These are phyloP conservation scores for Thermomucor indicae-seudaticae DNA, from an alignment of 371 early-diverging fungal species.

Conservation along the genomic window DNA sequence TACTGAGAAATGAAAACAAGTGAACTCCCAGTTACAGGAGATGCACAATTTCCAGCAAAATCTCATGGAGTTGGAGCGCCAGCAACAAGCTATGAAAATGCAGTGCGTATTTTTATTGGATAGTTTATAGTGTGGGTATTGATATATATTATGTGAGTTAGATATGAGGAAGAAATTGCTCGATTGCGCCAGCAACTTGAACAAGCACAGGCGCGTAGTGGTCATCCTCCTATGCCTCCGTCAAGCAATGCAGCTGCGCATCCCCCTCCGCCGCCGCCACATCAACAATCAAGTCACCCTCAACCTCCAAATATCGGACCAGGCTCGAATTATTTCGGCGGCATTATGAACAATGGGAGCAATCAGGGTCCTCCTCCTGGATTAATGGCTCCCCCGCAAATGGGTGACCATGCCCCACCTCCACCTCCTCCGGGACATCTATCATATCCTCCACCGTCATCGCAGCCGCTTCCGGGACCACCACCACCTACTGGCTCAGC, in stretches of 20 bases:
- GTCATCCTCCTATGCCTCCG: slow-evolving; percentile 19
- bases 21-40: slow-evolving; percentile 75
- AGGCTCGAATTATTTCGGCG: slow-evolving; percentile 44
- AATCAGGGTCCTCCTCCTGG: slow-evolving; percentile 20
- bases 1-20: slow-evolving; percentile 19
- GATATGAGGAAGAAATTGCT: slow-evolving; percentile 48
- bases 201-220: slow-evolving; percentile 26
- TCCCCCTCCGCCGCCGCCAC: slow-evolving; percentile 15
- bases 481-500: slow-evolving; percentile 8
- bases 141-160: slow-evolving; percentile 4
- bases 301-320: slow-evolving; percentile 48
- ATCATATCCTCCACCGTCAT: slow-evolving; percentile 13
- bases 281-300: slow-evolving; percentile 21
- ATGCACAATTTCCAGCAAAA: slow-evolving; percentile 77
- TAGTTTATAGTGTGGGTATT: background rate
- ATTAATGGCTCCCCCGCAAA: slow-evolving; percentile 35
- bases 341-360: slow-evolving; percentile 36
- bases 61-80: slow-evolving; percentile 76
- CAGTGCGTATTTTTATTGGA: slow-evolving; percentile 37
- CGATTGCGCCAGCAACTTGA: slow-evolving; percentile 46
- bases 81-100: slow-evolving; percentile 73
- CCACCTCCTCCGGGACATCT: slow-evolving; percentile 10
- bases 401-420: slow-evolving; percentile 25
- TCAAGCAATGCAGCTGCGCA: slow-evolving; percentile 4
- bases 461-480: slow-evolving; percentile 6